Base-by-base conservation (phyloP, 2,329 filamentous ascomycete genomes). In the Penicillium sp. region DNA sequence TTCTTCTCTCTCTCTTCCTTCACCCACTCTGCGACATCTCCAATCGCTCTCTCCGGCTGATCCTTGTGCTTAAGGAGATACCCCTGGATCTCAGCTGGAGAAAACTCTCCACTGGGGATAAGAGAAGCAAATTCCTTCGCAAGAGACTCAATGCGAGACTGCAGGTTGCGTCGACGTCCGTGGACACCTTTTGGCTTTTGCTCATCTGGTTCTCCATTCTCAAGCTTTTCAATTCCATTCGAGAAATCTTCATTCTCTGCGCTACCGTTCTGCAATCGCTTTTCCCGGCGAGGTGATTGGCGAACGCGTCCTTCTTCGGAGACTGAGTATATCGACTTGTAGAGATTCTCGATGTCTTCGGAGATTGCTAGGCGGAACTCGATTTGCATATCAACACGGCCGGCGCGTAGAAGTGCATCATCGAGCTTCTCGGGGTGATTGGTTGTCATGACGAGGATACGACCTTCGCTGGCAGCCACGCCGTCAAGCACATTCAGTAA, bases 371-470 rank as follows among this genome's bases (percentile, higher is more conserved):
- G 76, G 2, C 73, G 77, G 72, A 91, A 90, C 57, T 81, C 76
- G 15, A 91, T 83, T 62, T 84, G 85, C 74, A 86, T 82, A 68
- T 92, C 89, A 1, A 92, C 85, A 2, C 89, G 82, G 0, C 89
- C 89, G 0, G 89, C 89, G 0, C 89, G 82, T 10, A 90, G 81
- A 0, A 92, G 79, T 0, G 88, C 89, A 1, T 81, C 77, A 69
- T 91, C 88, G 0, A 91, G 83, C 56, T 85, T 83, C 54, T 91
- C 87, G 0, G 85, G 83, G 54, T 85, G 82, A 68, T 91, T 92
- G 30, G 88, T 89, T 0, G 89, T 92, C 88, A 92, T 91, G 72
- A 92, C 85, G 19, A 92, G 82, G 28, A 91, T 87, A 17, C 88
- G 83, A 1, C 89, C 89, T 77, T 92, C 89, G 61, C 86, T 85